Percentiles rank a stretch among this genome's conserved stretches.
Evolutionary conservation across 2,329 filamentous ascomycete species (phyloP).

Genomic region (Pezicula neosporulosa): DNA sequence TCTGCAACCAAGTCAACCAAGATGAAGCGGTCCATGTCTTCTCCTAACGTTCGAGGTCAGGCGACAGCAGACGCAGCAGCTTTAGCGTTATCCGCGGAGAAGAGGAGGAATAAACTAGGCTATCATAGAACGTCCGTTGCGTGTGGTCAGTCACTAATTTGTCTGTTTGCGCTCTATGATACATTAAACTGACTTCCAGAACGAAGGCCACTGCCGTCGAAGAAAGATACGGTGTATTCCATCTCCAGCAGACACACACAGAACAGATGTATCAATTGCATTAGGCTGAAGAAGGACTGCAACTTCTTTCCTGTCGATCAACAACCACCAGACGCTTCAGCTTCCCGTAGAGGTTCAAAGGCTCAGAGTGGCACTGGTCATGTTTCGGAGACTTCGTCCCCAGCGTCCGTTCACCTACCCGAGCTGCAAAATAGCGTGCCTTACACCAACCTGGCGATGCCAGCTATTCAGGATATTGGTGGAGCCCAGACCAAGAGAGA

Average conservation of each 20-base stretch:
- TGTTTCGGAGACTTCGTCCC: conserved; percentile 46
- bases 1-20: conserved; percentile 19
- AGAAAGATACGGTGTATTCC: conserved; percentile 91
- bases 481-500: conserved; percentile 36
- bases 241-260: conserved; percentile 65
- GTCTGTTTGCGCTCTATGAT: conserved; percentile 8
- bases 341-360: conserved; percentile 34
- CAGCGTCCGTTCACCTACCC: conserved; percentile 39
- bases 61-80: conserved; percentile 29
- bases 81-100: conserved; percentile 45
- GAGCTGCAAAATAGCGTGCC: conserved; percentile 38
- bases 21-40: conserved; percentile 46
- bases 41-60: conserved; percentile 42
- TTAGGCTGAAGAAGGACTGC: conserved; percentile 90
- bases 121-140: conserved; percentile 95
- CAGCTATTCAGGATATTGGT: conserved; percentile 42
- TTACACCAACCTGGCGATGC: conserved; percentile 40
- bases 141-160: conserved; percentile 68
- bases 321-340: conserved; percentile 42
- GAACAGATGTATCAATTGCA: conserved; percentile 86
- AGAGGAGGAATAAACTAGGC: conserved; percentile 85
- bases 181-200: conserved; percentile 6
- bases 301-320: conserved; percentile 89
- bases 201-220: conserved; percentile 79
- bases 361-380: conserved; percentile 24